phyloP scores from a whole-genome alignment of 75 land plant species.

The Larix kaempferi region DNA sequence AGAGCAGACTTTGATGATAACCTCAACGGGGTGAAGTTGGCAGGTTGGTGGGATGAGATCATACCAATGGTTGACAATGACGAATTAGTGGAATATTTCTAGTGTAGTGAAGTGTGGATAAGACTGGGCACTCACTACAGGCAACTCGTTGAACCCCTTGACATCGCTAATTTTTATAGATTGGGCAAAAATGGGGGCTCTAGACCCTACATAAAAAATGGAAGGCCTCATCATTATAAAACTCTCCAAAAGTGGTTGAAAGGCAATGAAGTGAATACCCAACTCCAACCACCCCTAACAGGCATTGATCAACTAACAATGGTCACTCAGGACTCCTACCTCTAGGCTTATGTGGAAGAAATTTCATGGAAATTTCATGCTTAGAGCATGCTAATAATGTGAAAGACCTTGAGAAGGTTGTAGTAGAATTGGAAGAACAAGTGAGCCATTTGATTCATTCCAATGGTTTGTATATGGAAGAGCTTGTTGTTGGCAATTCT shows the following conservation, averaged over 20 bases:
- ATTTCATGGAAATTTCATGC: no score
- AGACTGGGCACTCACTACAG: slow-evolving; percentile 35
- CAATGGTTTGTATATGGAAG: slow-evolving; percentile 16
- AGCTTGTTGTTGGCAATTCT: no score
- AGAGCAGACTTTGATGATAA: slow-evolving; percentile 17
- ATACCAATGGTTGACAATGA: slow-evolving; percentile 35
- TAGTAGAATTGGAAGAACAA: slow-evolving; percentile 5
- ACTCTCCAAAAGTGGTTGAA: background rate
- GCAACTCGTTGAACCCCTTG: slow-evolving; percentile 67
- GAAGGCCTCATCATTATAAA: background rate
- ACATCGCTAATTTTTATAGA: slow-evolving; percentile 56
- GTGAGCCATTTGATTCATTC: slow-evolving; percentile 9
- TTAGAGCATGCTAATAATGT: background rate
- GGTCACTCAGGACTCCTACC: background rate
- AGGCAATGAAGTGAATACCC: background rate
- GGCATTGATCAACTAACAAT: background rate
- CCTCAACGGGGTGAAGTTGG: slow-evolving; percentile 35
- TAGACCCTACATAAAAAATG: slow-evolving; percentile 31
- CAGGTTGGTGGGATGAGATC: slow-evolving; percentile 33
- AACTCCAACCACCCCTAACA: background rate
- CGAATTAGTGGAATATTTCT: slow-evolving; percentile 41
- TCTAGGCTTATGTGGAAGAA: background rate
- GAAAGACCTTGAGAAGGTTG: slow-evolving; percentile 2
- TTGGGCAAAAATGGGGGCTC: slow-evolving; percentile 12
- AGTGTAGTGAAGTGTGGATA: slow-evolving; percentile 30